Percentiles rank a stretch among this genome's conserved stretches.
Evolutionary conservation across 192 early-diverging fungal species (phyloP).

Genomic region (Rhizophagus clarus): DNA sequence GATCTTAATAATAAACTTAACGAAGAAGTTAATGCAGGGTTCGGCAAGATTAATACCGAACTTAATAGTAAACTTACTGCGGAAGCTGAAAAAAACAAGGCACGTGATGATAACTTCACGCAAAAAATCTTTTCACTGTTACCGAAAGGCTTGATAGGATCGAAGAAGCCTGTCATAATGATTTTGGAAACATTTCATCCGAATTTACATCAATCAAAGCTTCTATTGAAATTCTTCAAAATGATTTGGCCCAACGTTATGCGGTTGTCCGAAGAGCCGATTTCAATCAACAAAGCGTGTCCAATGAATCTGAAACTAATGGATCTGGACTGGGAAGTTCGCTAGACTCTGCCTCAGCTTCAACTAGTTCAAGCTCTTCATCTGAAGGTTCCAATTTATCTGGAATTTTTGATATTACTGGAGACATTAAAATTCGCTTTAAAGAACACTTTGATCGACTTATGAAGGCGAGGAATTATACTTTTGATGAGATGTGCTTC

Average conservation of each 20-base stretch:
- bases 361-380: constrained; percentile 16
- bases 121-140: constrained; percentile 9
- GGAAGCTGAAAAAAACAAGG: constrained; percentile 5
- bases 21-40: constrained; percentile 11
- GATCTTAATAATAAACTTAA: constrained; percentile 16
- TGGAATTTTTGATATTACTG: constrained; percentile 18
- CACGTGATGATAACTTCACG: constrained; percentile 9
- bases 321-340: too few relatives aligned
- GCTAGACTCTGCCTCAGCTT: too few relatives aligned
- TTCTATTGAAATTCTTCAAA: too few relatives aligned
- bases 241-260: too few relatives aligned
- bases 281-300: too few relatives aligned
- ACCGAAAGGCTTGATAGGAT: constrained; percentile 7
- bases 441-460: constrained; percentile 16
- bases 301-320: too few relatives aligned
- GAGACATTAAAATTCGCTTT: constrained; percentile 17
- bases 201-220: too few relatives aligned
- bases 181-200: too few relatives aligned
- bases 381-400: constrained; percentile 17
- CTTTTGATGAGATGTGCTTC: constrained; percentile 17
- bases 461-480: too few relatives aligned
- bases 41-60: constrained; percentile 12
- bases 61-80: constrained; percentile 16
- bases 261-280: too few relatives aligned
- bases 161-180: too few relatives aligned